Percentiles rank a stretch among this genome's conserved stretches.
Conservation (phyloP, 192 early-diverging fungal genomes). For the Rhizophagus clarus region DNA sequence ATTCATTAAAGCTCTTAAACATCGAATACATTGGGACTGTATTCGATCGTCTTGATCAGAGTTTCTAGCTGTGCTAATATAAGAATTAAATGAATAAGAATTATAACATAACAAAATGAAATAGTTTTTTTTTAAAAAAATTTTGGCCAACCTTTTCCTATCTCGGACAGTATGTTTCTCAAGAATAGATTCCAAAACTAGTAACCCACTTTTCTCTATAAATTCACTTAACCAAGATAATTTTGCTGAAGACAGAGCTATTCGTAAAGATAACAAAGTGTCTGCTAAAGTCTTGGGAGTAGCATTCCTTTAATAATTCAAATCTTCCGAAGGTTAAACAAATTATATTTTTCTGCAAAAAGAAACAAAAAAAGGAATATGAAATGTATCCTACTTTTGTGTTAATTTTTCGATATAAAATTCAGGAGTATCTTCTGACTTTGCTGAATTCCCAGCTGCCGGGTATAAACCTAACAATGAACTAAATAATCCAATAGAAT, state of each 20-base stretch:
- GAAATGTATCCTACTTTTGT: conserved; percentile 29
- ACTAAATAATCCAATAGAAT: background rate
- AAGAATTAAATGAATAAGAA: background rate
- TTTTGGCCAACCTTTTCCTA: conserved; percentile 27
- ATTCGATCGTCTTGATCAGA: conserved; percentile 48
- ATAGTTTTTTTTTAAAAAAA: background rate
- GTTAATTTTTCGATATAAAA: conserved; percentile 46
- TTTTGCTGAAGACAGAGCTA: conserved; percentile 46
- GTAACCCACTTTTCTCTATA: conserved; percentile 46
- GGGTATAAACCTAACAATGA: background rate
- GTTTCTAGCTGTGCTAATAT: background rate
- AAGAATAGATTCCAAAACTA: conserved; percentile 50
- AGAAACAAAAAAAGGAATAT: background rate
- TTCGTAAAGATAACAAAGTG: conserved; percentile 43
- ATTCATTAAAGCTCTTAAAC: conserved; percentile 52
- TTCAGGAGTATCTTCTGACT: conserved; percentile 40
- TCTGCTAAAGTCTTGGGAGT: conserved; percentile 45
- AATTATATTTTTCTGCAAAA: background rate
- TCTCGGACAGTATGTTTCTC: conserved; percentile 45
- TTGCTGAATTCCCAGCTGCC: background rate
- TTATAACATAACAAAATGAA: background rate
- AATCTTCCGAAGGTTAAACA: background rate
- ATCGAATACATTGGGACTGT: conserved; percentile 53
- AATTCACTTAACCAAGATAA: conserved; percentile 56
- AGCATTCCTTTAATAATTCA: conserved; percentile 8